These are phyloP conservation scores for Jackrogersella minutella DNA, from an alignment of 495 filamentous ascomycete species.

Conservation along the genomic window DNA sequence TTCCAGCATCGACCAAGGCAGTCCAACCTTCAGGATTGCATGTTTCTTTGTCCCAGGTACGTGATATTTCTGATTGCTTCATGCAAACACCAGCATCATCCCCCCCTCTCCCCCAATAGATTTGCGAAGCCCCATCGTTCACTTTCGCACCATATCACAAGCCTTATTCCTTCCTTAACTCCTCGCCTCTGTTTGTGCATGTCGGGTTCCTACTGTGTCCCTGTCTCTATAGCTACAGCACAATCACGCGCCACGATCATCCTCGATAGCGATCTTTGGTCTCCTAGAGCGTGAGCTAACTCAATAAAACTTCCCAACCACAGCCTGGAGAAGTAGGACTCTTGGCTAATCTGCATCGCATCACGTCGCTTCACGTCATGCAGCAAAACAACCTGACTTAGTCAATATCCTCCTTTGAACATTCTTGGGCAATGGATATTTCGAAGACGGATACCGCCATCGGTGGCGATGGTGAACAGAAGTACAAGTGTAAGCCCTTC, in stretches of 20 bases:
- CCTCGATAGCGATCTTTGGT: too few species aligned
- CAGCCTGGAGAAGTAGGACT: too few species aligned
- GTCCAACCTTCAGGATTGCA: neutral
- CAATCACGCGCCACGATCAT: neutral
- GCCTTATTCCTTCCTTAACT: neutral
- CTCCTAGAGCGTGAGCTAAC: neutral
- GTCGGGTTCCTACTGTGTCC: neutral
- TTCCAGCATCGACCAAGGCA: neutral
- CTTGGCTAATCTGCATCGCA: neutral
- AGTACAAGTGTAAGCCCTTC: conserved; percentile 8
- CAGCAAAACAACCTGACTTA: neutral
- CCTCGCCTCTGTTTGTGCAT: neutral
- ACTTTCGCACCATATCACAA: neutral
- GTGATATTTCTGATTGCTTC: conserved; percentile 24
- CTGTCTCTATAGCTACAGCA: too few species aligned
- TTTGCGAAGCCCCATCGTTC: neutral
- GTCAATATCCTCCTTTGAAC: neutral
- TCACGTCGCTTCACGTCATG: neutral
- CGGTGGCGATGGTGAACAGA: neutral
- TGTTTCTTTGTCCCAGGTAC: conserved; percentile 9
- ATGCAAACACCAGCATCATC: conserved; percentile 12
- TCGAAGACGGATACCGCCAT: neutral
- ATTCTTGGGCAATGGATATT: neutral
- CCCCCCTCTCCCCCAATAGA: neutral
- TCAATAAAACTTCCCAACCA: neutral